Conservation (phyloP, 371 early-diverging fungal species). For the Mortierella sp. region DNA sequence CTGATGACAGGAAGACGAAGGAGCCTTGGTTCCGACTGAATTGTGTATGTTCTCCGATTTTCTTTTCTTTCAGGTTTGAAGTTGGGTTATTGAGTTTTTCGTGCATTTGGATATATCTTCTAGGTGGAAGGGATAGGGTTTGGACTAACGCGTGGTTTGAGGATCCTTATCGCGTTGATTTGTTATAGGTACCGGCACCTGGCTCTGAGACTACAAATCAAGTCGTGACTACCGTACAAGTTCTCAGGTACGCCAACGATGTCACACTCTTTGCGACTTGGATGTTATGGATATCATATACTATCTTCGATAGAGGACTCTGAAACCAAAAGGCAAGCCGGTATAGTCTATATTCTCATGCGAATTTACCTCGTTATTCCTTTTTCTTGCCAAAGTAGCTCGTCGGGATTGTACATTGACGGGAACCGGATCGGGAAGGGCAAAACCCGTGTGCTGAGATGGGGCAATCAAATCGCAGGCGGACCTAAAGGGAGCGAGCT, state of each 20-base stretch:
- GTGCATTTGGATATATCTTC: neutral
- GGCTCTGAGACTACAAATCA: neutral
- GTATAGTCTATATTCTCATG: neutral
- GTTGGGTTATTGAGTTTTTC: neutral
- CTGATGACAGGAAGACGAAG: neutral
- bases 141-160: neutral
- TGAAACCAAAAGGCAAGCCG: neutral
- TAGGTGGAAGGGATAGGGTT: neutral
- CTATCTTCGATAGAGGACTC: neutral
- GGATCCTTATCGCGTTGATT: neutral
- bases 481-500: constrained; percentile 3
- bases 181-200: neutral
- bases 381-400: neutral
- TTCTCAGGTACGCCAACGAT: neutral
- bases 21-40: constrained; percentile 31
- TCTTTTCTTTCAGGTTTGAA: neutral
- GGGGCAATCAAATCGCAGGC: constrained; percentile 21
- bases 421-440: constrained; percentile 3
- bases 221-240: neutral
- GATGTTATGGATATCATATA: neutral
- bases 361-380: neutral
- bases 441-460: neutral
- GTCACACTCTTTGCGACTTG: too few relatives aligned
- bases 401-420: constrained; percentile 19
- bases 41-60: constrained; percentile 12